A percentile compares a stretch with the other conserved stretches of the same genome.
Evolutionary conservation across 441 rosid genomes (phyloP).

Genomic region (Euphorbia schlechtendalii): DNA sequence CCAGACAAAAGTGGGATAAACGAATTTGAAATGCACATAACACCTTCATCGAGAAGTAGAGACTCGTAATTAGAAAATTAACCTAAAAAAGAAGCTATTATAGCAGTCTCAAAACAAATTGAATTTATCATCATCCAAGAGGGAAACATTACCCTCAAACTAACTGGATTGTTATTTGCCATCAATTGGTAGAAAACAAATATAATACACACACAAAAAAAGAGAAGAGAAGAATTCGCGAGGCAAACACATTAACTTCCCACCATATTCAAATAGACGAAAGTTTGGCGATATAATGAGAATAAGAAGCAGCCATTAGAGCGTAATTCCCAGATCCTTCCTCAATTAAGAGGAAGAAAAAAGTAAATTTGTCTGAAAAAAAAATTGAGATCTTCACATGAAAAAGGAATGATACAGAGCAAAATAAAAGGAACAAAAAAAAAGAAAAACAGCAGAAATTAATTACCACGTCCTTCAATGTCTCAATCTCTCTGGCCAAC

Average conservation of each 20-base stretch:
- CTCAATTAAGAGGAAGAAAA: not conserved
- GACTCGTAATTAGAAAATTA: not conserved
- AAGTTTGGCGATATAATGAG: not conserved
- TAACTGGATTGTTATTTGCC: not conserved
- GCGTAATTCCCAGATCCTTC: slow-evolving; percentile 4
- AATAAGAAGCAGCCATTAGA: not conserved
- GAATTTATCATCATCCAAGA: not conserved
- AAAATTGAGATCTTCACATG: not conserved
- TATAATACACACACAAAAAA: not conserved
- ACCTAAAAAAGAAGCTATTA: not conserved
- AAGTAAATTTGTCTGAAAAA: not conserved
- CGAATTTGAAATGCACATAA: not conserved
- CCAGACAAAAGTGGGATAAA: not conserved
- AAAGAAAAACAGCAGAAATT: not conserved
- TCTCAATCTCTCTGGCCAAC: not conserved
- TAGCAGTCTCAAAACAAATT: not conserved
- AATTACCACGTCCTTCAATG: not conserved
- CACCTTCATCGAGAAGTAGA: not conserved
- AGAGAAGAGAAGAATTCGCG: not conserved
- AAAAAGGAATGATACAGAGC: not conserved
- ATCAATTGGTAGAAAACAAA: not conserved
- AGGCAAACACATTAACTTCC: not conserved
- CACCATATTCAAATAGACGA: not conserved
- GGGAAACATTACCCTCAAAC: not conserved
- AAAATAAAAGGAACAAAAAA: not conserved